phyloP scores from a whole-genome alignment of 805 yeast species.

The Suhomyces tanzawaensis region DNA sequence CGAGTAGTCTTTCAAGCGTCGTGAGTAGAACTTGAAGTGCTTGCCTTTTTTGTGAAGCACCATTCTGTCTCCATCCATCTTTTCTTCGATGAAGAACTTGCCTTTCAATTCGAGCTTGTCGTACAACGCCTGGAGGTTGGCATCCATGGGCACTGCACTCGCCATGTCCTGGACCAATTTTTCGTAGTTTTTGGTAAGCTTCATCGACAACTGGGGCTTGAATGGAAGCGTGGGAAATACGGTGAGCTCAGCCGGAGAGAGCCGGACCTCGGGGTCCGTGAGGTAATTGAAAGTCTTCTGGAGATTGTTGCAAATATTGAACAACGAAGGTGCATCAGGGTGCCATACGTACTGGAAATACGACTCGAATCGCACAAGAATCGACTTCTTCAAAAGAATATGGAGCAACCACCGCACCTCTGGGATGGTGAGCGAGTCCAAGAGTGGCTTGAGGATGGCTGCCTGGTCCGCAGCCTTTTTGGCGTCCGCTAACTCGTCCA shows the following conservation, averaged over 20 bases:
- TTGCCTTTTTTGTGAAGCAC: conserved; percentile 63
- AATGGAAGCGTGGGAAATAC: conserved; percentile 55
- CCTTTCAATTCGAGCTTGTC: conserved; percentile 13
- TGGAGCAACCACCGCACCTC: conserved; percentile 71
- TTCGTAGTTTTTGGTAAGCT: conserved; percentile 49
- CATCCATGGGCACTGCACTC: conserved; percentile 23
- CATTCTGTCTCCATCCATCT: conserved; percentile 90
- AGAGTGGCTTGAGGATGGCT: conserved; percentile 46
- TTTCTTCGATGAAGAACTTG: conserved; percentile 76
- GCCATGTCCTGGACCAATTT: conserved; percentile 48
- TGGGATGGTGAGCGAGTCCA: conserved; percentile 52
- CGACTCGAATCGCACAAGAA: conserved; percentile 62
- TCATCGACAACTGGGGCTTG: conserved; percentile 72
- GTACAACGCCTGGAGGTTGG: conserved; percentile 17
- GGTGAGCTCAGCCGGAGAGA: conserved; percentile 39
- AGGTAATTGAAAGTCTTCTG: conserved; percentile 56
- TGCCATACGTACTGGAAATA: conserved; percentile 65
- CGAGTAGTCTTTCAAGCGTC: conserved; percentile 74
- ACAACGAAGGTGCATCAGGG: conserved; percentile 69
- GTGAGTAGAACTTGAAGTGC: conserved; percentile 56
- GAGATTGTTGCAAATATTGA: conserved; percentile 63
- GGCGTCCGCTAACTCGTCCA: conserved; percentile 28
- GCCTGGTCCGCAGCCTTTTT: conserved; percentile 36
- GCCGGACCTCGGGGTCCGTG: conserved; percentile 45
- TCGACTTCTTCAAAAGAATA: conserved; percentile 57